phyloP scores from a whole-genome alignment of 139 green algal species.

The Chlorella sorokiniana region DNA sequence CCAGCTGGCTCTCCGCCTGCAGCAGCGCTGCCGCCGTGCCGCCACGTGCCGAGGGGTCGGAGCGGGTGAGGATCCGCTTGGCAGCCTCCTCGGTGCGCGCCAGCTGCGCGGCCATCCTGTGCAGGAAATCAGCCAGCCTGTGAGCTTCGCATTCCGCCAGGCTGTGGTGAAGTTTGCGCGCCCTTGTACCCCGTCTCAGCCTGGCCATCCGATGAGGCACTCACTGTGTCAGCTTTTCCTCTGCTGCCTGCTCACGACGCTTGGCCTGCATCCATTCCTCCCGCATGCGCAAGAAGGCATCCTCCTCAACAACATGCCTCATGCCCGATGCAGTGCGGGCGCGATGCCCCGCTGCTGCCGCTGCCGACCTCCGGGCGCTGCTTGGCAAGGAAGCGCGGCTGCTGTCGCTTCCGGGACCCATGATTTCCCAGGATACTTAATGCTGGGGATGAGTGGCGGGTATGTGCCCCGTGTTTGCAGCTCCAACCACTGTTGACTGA shows the following conservation, averaged over 20 bases:
- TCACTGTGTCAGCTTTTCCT: slow-evolving; percentile 46
- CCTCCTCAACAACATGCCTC: slow-evolving; percentile 31
- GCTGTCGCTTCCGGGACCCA: neutral
- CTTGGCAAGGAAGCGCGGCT: neutral
- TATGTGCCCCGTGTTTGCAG: too few species aligned
- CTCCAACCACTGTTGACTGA: too few species aligned
- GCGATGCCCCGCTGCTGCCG: neutral
- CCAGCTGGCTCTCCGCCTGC: slow-evolving; percentile 61
- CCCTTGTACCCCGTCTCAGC: too few species aligned
- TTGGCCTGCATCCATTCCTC: slow-evolving; percentile 41
- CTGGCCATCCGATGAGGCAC: neutral
- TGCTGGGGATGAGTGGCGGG: too few species aligned
- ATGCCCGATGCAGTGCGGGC: too few species aligned
- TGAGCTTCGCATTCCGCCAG: too few species aligned
- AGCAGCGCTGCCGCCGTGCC: slow-evolving; percentile 67
- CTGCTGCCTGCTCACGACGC: slow-evolving; percentile 29
- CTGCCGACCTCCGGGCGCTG: neutral
- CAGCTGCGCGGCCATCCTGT: slow-evolving; percentile 75
- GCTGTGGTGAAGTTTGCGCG: too few species aligned
- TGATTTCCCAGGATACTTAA: too few species aligned
- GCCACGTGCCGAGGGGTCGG: slow-evolving; percentile 58
- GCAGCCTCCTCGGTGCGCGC: slow-evolving; percentile 77
- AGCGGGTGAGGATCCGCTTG: slow-evolving; percentile 69
- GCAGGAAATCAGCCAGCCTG: neutral
- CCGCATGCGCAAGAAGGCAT: slow-evolving; percentile 40